Base-by-base conservation (phyloP, 352 stramenopile species). In the Phytopythium vexans region DNA sequence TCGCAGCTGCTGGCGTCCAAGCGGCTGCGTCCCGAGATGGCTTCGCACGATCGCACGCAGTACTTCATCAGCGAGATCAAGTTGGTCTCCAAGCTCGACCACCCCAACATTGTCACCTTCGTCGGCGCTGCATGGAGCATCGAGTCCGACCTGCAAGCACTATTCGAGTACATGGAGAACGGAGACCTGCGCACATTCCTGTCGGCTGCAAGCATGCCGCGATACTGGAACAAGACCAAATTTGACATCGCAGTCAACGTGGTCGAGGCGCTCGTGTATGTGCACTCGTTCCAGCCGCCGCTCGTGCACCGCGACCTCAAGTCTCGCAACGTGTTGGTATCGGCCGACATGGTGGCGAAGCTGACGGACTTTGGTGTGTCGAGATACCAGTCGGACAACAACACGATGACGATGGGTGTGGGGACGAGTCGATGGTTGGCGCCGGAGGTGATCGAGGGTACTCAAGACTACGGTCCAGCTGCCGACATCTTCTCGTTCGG, bases 121-220 rank as follows among this genome's bases (percentile, higher is more conserved):
- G 49, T 83, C 21, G 74, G 74, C 32, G 70, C 66, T 6, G 64
- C 70, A 21, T 86, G 74, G 74, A 77, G 59, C 3, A 64, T 64
- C 33, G 58, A 72, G 37, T 60, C 62, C 11, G 71, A 83, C 35
- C 31, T 87, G 0, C 68, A 82, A 39, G 75, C 69, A 4, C 39
- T 88, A 2, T 78, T 74, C 12, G 74, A 88, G 62, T 83, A 77
- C 53, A 78, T 85, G 74, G 69, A 75, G 8, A 64, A 68, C 32
- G 69, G 75, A 40, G 74, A 88, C 42, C 31, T 88, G n/a, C 50
- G 66, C 3, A 58, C 57, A 1, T 73, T 66, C 16, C 50, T 87
- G 16, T 42, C 64, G 12, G 54, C 60, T 2, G 47, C 47, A 0
- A 37, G 51, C 11, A 59, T 57, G 3, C 47, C 60, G 27, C 53